phyloP scores from a whole-genome alignment of 2,329 filamentous ascomycete species.

The Phaeosphaeria sp. region DNA sequence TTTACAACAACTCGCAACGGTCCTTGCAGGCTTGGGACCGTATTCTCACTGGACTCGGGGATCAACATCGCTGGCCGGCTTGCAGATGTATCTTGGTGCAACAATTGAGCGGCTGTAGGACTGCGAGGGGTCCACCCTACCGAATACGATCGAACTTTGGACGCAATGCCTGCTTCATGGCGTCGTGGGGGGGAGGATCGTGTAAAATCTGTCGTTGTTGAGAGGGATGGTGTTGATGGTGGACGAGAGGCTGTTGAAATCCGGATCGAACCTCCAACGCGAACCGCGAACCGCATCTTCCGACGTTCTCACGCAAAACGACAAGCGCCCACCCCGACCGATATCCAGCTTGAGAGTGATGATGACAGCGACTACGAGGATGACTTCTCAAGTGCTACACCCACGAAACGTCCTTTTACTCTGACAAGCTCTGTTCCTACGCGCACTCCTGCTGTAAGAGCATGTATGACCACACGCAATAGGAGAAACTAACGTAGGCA shows the following conservation, averaged over 20 bases:
- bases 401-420: conserved; percentile 4
- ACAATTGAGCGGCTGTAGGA: conserved; percentile 40
- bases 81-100: conserved; percentile 46
- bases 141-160: conserved; percentile 24
- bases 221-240: conserved; percentile 23
- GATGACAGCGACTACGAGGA: conserved; percentile 23
- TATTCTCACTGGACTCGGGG: conserved; percentile 20
- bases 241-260: conserved; percentile 14
- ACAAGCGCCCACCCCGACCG: conserved; percentile 13
- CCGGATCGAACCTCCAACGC: conserved; percentile 20
- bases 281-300: conserved; percentile 23
- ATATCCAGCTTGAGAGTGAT: conserved; percentile 6
- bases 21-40: conserved; percentile 46
- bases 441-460: conserved; percentile 27
- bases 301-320: conserved; percentile 19
- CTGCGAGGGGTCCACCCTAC: conserved; percentile 39
- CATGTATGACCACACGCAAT: neutral
- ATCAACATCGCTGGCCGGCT: conserved; percentile 27
- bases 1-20: conserved; percentile 34
- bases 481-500: conserved; percentile 23
- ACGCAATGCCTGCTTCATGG: conserved; percentile 40
- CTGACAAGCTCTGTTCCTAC: conserved; percentile 11
- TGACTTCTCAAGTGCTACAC: conserved; percentile 5
- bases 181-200: conserved; percentile 23
- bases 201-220: conserved; percentile 40